Evolutionary conservation across 73 alveolate genomes (phyloP), one percentile per base, ranked within the genome.

Genomic region (Tetrahymena borealis): DNA sequence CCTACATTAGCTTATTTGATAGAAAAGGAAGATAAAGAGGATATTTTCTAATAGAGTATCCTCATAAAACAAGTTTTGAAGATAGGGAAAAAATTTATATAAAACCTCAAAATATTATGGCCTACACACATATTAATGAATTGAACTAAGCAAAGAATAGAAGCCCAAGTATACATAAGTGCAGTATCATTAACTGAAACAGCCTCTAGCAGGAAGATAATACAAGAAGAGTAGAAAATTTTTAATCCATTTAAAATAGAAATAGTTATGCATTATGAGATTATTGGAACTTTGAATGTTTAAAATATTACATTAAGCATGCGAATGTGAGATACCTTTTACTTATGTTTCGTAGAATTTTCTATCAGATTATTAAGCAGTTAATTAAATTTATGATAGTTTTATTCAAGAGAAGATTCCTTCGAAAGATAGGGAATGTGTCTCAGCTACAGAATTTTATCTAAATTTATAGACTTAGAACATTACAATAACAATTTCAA

Each of bases 1-100:
- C 95, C 95, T 5, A 93, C 85, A 79, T 93, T 85, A 32, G 91
- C 77, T 3, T 39, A 3, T 32, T 79, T 92, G 31, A 92, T 38
- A 1, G 95, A 77, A 38, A 36, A 92, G 0, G 90, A 28, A 37
- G 92, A 78, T 36, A 92, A 42, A 2, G 38, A 60, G 7, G 35
- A n/a, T 15, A 60, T 60, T n/a, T 60, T 60, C 28, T 60, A n/a
- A 28, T 1, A 60, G n/a, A 60, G 28, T 7, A 60, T 60, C 35
- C 28, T 60, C 85, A 60, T 60, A 60, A 60, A 60, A 18, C 11
- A 10, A 18, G 31, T 35, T 60, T 60, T 60, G 31, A 60, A 60
- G 33, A 60, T 18, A 2, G 85, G 85, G 1, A 15, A 60, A n/a
- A 60, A 60, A 28, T 60, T 60, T 10, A 15, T 24, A 60, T 24